Conservation (phyloP, 345 rosid species). For the Xanthoceras sorbifolium region DNA sequence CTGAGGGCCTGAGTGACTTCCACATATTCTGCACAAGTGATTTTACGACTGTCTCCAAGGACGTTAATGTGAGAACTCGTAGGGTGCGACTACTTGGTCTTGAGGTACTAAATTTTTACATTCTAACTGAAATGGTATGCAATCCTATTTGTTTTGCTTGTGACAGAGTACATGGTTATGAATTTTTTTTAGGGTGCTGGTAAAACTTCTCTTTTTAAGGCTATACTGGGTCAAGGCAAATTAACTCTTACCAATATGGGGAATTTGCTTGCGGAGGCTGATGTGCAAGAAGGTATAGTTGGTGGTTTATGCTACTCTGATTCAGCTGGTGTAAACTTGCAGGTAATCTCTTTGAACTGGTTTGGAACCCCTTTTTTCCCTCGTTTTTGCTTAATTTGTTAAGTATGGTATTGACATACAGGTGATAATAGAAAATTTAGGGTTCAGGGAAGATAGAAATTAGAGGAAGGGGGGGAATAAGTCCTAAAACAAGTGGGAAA, state of each 20-base stretch:
- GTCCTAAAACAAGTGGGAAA: too few relatives aligned
- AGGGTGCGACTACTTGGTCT: slow-evolving; percentile 92
- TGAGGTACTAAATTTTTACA: slow-evolving; percentile 54
- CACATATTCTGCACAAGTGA: slow-evolving; percentile 84
- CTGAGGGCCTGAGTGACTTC: slow-evolving; percentile 65
- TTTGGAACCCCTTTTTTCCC: not conserved
- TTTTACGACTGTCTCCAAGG: slow-evolving; percentile 78
- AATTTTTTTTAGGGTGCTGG: slow-evolving; percentile 75
- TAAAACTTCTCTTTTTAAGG: slow-evolving; percentile 84
- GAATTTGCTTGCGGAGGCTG: slow-evolving; percentile 57
- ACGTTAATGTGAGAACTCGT: slow-evolving; percentile 91
- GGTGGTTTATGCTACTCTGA: slow-evolving; percentile 88
- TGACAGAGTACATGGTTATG: slow-evolving; percentile 14
- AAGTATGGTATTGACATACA: not conserved
- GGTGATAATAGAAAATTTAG: too few relatives aligned
- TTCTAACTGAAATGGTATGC: slow-evolving; percentile 3
- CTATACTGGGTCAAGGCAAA: slow-evolving; percentile 60
- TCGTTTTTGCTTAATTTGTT: not conserved
- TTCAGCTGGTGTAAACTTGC: slow-evolving; percentile 77
- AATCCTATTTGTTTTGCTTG: slow-evolving; percentile 10
- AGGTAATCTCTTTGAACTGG: slow-evolving; percentile 40
- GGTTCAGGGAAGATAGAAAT: too few relatives aligned
- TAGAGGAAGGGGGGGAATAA: too few relatives aligned
- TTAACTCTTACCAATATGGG: slow-evolving; percentile 47
- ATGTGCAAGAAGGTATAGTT: slow-evolving; percentile 67